A percentile compares a stretch with the other conserved stretches of the same genome.
These are phyloP conservation scores for Arabis hirsuta DNA, from an alignment of 345 rosid genomes.

Conservation along the genomic window DNA sequence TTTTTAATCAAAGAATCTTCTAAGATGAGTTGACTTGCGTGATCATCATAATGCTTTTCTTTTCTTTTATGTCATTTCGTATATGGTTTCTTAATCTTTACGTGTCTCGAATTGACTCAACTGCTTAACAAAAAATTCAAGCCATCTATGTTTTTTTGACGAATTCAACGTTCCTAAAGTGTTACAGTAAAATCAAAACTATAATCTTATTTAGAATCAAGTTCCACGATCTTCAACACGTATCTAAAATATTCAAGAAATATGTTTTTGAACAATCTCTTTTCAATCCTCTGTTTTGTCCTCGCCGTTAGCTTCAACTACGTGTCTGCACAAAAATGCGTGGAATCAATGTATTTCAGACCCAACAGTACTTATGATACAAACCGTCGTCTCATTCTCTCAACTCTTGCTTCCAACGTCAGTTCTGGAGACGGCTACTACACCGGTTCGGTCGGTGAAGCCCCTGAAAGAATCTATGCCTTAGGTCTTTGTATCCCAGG, in stretches of 20 bases:
- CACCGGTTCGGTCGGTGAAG: conserved; percentile 40
- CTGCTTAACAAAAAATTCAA: background rate
- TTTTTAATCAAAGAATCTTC: no score
- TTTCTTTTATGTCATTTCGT: no score
- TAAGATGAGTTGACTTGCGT: no score
- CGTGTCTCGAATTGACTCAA: no score
- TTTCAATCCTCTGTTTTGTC: conserved; percentile 2
- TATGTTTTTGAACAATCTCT: conserved; percentile 21
- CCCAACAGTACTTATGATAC: conserved; percentile 31
- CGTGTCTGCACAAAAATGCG: conserved; percentile 27
- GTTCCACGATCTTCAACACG: background rate
- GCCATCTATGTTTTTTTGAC: conserved; percentile 1
- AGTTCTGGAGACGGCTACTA: conserved; percentile 30
- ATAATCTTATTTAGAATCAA: background rate
- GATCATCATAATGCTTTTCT: no score
- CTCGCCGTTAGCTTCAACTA: background rate
- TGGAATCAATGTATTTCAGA: conserved; percentile 2
- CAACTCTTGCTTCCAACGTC: conserved; percentile 38
- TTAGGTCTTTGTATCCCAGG: conserved; percentile 44
- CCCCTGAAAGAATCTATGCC: conserved; percentile 14
- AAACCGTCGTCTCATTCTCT: conserved; percentile 40
- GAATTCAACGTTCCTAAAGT: background rate
- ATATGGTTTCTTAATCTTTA: no score
- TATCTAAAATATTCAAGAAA: background rate
- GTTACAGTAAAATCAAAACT: background rate